Percentiles rank a stretch among this genome's conserved stretches.
These are phyloP conservation scores for Pseudonectria foliicola DNA, from an alignment of 2,329 filamentous ascomycete species.

Conservation along the genomic window DNA sequence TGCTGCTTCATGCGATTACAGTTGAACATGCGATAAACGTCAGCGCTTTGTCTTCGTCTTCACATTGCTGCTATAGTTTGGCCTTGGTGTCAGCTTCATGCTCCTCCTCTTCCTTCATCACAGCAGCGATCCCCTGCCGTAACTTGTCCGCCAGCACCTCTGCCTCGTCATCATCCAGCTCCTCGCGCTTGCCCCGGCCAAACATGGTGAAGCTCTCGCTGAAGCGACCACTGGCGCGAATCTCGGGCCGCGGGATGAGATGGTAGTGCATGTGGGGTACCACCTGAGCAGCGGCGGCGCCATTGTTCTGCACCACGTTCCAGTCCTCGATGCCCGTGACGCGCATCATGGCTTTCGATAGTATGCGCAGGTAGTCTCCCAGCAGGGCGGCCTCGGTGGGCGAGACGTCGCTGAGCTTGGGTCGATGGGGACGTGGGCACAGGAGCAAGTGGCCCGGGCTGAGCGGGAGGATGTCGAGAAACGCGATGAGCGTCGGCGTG, in stretches of 20 bases:
- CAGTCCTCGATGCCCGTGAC: constrained; percentile 73
- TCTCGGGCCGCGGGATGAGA: constrained; percentile 77
- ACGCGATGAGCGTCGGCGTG: constrained; percentile 71
- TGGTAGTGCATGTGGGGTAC: constrained; percentile 94
- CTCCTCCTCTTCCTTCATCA: constrained; percentile 37
- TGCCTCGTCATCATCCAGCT: constrained; percentile 71
- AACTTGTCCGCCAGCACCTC: constrained; percentile 49
- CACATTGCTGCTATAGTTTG: constrained; percentile 28
- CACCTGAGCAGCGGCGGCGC: constrained; percentile 81
- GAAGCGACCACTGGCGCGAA: constrained; percentile 43
- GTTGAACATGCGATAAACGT: too few species aligned
- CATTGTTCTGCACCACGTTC: constrained; percentile 97
- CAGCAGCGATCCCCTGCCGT: constrained; percentile 40
- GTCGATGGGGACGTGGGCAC: constrained; percentile 67
- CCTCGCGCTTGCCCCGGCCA: constrained; percentile 63
- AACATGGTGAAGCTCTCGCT: constrained; percentile 76
- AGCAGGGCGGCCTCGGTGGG: constrained; percentile 59
- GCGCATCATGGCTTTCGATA: constrained; percentile 63
- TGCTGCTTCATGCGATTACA: too few species aligned
- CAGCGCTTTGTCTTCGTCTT: background rate
- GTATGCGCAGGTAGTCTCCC: constrained; percentile 59
- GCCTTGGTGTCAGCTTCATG: constrained; percentile 20
- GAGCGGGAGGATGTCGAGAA: constrained; percentile 89
- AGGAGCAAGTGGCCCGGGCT: constrained; percentile 77
- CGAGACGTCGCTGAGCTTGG: constrained; percentile 67